Percentiles rank a stretch among this genome's conserved stretches.
Evolutionary conservation across 495 filamentous ascomycete genomes (phyloP).

Genomic region (Penicillium simplicissimum): DNA sequence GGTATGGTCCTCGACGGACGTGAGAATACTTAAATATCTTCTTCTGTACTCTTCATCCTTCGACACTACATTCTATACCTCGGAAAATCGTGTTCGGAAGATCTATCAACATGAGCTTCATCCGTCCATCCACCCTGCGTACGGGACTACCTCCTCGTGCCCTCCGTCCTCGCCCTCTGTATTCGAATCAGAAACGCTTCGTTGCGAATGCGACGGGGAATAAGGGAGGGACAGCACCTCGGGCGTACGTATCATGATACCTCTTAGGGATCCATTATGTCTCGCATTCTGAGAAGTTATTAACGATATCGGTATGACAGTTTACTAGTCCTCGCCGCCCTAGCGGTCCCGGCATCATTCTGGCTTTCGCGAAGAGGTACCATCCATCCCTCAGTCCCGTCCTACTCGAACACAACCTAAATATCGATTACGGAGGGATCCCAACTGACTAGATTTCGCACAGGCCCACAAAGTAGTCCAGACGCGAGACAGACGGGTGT

Average conservation of each 20-base stretch:
- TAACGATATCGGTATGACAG: not conserved
- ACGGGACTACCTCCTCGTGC: not conserved
- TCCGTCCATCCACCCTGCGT: not conserved
- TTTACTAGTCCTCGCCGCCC: not conserved
- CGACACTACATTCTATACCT: not conserved
- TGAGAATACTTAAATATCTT: not conserved
- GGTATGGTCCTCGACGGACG: not conserved
- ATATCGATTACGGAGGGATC: too few relatives aligned
- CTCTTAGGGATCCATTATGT: not conserved
- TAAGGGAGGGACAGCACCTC: not conserved
- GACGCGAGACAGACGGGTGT: not conserved
- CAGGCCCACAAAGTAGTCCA: not conserved
- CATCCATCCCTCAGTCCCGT: too few relatives aligned
- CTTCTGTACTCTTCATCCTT: not conserved
- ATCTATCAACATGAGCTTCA: not conserved
- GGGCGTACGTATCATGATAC: not conserved
- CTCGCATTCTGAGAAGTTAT: not conserved
- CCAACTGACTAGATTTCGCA: too few relatives aligned
- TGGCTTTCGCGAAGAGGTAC: not conserved
- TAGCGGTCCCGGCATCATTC: not conserved
- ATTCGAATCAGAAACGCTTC: not conserved
- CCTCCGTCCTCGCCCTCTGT: not conserved
- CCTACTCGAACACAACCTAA: too few relatives aligned
- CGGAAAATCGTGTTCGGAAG: not conserved
- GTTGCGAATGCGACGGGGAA: not conserved